Percentiles rank a stretch among this genome's conserved stretches.
These are phyloP conservation scores for Jatropha curcas DNA, from an alignment of 345 rosid species.

Conservation along the genomic window DNA sequence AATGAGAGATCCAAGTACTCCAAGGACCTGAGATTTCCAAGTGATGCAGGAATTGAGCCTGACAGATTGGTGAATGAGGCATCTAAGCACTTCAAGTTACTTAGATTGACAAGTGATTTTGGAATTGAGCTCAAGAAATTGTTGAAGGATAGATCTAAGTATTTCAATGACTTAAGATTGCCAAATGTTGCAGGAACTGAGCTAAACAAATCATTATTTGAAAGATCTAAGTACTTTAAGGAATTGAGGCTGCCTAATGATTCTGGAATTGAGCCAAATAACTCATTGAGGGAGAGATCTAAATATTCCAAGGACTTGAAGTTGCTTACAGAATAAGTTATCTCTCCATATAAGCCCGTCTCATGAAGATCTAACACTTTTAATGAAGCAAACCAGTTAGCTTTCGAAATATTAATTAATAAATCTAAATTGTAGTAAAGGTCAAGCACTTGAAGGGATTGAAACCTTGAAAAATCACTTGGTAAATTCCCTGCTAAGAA, in stretches of 20 bases:
- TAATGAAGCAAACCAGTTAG: neutral
- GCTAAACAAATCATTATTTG: neutral
- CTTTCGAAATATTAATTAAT: neutral
- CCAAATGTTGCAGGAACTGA: no score
- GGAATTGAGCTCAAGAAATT: no score
- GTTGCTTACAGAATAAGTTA: neutral
- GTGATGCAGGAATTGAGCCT: neutral
- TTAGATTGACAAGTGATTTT: no score
- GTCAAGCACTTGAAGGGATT: neutral
- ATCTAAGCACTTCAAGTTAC: neutral
- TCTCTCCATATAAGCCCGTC: neutral
- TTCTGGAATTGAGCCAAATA: neutral
- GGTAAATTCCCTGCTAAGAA: conserved; percentile 2
- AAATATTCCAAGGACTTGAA: neutral
- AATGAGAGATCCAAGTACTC: neutral
- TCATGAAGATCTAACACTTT: neutral
- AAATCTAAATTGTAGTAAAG: neutral
- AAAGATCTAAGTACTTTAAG: conserved; percentile 12
- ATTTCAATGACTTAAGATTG: no score
- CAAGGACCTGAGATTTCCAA: conserved; percentile 15
- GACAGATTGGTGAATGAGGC: neutral
- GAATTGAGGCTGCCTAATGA: conserved; percentile 8
- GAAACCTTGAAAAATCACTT: neutral
- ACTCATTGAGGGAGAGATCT: neutral
- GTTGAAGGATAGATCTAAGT: no score